Percentiles rank a stretch among this genome's conserved stretches.
Evolutionary conservation across 805 yeast genomes (phyloP).

Genomic region (Suhomyces sp.): DNA sequence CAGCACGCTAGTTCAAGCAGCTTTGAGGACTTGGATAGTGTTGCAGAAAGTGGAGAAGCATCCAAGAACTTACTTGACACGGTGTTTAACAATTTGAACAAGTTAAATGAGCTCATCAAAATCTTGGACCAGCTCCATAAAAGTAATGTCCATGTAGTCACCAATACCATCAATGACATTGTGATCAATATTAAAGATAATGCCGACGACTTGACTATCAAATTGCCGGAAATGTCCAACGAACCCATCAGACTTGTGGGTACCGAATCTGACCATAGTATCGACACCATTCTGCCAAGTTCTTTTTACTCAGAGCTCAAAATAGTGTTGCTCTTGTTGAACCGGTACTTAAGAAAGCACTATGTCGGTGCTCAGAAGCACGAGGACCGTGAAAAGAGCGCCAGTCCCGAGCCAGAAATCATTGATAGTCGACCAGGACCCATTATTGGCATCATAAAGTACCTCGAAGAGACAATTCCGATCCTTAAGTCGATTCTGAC

Average conservation of each 20-base stretch:
- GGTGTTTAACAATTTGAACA: constrained; percentile 29
- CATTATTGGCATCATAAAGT: constrained; percentile 34
- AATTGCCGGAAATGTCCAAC: constrained; percentile 12
- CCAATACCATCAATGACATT: constrained; percentile 27
- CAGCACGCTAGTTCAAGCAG: constrained; percentile 1
- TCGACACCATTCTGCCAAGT: neutral
- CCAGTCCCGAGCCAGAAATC: constrained; percentile 1
- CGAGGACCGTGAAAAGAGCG: neutral
- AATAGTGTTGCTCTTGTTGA: constrained; percentile 22
- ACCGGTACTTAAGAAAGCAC: constrained; percentile 19
- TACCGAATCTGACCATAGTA: neutral
- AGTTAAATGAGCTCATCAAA: constrained; percentile 30
- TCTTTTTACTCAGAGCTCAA: constrained; percentile 10
- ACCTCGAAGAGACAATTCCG: constrained; percentile 31
- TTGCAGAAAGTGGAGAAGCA: neutral
- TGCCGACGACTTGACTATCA: constrained; percentile 10
- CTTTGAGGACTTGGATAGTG: neutral
- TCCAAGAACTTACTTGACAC: constrained; percentile 18
- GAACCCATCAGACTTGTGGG: constrained; percentile 2
- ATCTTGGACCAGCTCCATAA: constrained; percentile 32
- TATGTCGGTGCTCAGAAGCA: constrained; percentile 1
- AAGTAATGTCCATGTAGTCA: constrained; percentile 23
- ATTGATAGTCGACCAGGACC: neutral
- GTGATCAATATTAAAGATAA: constrained; percentile 27
- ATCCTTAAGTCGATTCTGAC: constrained; percentile 23